These are phyloP conservation scores for Cyclotella choctawhatcheeana DNA, from an alignment of 108 stramenopile genomes.

Conservation along the genomic window DNA sequence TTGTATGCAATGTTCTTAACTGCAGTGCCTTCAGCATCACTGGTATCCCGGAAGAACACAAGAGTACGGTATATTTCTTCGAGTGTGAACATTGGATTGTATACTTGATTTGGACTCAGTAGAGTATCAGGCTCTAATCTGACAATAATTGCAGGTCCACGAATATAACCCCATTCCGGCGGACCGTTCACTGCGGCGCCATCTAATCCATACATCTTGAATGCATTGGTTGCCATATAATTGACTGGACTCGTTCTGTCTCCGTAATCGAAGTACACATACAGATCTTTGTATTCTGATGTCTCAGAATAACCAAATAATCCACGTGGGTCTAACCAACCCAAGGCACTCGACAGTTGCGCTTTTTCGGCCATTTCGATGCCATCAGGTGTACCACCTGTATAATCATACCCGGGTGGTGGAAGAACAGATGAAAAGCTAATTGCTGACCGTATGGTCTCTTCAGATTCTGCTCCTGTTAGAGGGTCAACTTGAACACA, in stretches of 20 bases:
- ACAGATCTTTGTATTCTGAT: constrained; percentile 22
- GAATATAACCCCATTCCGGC: constrained; percentile 16
- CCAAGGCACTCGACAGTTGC: constrained; percentile 2
- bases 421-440: not conserved
- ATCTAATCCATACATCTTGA: constrained; percentile 20
- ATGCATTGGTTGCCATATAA: constrained; percentile 10
- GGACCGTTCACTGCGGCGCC: not conserved
- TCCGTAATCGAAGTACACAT: constrained; percentile 17
- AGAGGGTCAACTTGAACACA: too few relatives aligned
- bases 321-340: constrained; percentile 17
- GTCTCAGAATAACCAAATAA: constrained; percentile 22
- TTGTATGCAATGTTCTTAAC: constrained; percentile 2
- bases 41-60: constrained; percentile 20
- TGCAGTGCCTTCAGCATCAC: too few relatives aligned
- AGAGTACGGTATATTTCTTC: constrained; percentile 17
- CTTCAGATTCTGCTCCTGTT: too few relatives aligned
- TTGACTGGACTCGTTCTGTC: constrained; percentile 8
- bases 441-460: constrained; percentile 7
- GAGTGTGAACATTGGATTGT: constrained; percentile 5
- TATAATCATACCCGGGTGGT: not conserved
- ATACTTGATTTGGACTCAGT: constrained; percentile 11
- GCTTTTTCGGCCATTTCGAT: constrained; percentile 5
- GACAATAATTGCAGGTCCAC: constrained; percentile 15
- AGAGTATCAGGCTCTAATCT: constrained; percentile 15
- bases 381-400: not conserved